Conservation (phyloP, 495 filamentous ascomycete genomes). For the Immersiella caudata region DNA sequence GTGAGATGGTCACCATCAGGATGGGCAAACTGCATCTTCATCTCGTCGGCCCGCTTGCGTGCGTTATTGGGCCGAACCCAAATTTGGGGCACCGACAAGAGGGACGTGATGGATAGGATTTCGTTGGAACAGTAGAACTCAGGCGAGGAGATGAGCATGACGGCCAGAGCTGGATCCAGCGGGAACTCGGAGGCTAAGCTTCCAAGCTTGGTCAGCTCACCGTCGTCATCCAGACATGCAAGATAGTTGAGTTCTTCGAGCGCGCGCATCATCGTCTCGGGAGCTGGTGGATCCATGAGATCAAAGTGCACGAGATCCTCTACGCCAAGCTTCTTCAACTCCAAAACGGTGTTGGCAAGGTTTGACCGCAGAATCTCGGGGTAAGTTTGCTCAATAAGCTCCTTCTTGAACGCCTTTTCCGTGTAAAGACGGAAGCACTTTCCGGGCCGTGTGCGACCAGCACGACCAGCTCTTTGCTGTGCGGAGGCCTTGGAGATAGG, state of each 20-base stretch:
- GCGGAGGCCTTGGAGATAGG: constrained; percentile 98
- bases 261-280: constrained; percentile 98
- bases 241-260: constrained; percentile 98
- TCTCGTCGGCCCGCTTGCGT: constrained; percentile 93
- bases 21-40: constrained; percentile 93
- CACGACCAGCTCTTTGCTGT: constrained; percentile 96
- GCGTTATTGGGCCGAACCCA: constrained; percentile 85
- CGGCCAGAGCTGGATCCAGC: constrained; percentile 89
- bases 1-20: constrained; percentile 93
- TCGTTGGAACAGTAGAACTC: constrained; percentile 99
- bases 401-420: constrained; percentile 94
- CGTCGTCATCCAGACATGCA: constrained; percentile 94
- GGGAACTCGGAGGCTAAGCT: constrained; percentile 93
- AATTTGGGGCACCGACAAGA: constrained; percentile 93
- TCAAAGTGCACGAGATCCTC: constrained; percentile 98
- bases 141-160: constrained; percentile 96
- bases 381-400: constrained; percentile 94
- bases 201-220: constrained; percentile 83
- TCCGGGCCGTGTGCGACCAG: constrained; percentile 94
- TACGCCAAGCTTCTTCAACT: constrained; percentile 96
- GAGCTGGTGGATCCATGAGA: constrained; percentile 96
- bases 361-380: constrained; percentile 96
- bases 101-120: constrained; percentile 89
- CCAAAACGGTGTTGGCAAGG: constrained; percentile 88
- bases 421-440: constrained; percentile 99